A percentile compares a stretch with the other conserved stretches of the same genome.
These are phyloP conservation scores for Angophora floribunda DNA, from an alignment of 345 rosid species.

Conservation along the genomic window DNA sequence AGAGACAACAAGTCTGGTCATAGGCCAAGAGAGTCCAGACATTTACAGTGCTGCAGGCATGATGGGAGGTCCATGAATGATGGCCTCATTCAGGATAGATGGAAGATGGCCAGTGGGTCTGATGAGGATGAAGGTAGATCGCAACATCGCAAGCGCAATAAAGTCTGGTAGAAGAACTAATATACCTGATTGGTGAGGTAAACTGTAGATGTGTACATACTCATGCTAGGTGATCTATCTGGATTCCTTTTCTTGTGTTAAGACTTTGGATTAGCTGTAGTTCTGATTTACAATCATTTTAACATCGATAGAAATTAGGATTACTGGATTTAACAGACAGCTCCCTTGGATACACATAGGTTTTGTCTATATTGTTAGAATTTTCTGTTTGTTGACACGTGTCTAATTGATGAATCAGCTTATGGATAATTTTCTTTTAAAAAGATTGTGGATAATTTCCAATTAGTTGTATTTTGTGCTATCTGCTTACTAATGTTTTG, in stretches of 20 bases:
- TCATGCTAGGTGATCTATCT: neutral
- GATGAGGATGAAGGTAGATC: conserved; percentile 9
- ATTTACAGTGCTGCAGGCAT: neutral
- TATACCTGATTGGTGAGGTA: neutral
- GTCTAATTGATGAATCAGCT: neutral
- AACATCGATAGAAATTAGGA: neutral
- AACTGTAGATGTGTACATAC: neutral
- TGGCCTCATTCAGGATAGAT: conserved; percentile 15
- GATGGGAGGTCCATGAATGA: neutral
- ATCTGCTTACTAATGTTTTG: neutral
- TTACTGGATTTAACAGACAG: neutral
- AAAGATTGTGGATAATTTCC: neutral
- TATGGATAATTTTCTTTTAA: neutral
- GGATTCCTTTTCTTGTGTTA: neutral
- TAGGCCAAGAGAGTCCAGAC: neutral
- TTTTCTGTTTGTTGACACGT: neutral
- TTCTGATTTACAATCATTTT: neutral
- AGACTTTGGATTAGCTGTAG: neutral
- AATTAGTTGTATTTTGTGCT: neutral
- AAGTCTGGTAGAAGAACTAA: neutral
- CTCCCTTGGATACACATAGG: neutral
- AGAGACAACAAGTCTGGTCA: neutral
- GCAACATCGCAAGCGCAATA: conserved; percentile 8
- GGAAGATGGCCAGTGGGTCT: conserved; percentile 26
- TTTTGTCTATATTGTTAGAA: neutral